Evolutionary conservation across 2,329 filamentous ascomycete species (phyloP).

Genomic region (Monilinia polystroma): DNA sequence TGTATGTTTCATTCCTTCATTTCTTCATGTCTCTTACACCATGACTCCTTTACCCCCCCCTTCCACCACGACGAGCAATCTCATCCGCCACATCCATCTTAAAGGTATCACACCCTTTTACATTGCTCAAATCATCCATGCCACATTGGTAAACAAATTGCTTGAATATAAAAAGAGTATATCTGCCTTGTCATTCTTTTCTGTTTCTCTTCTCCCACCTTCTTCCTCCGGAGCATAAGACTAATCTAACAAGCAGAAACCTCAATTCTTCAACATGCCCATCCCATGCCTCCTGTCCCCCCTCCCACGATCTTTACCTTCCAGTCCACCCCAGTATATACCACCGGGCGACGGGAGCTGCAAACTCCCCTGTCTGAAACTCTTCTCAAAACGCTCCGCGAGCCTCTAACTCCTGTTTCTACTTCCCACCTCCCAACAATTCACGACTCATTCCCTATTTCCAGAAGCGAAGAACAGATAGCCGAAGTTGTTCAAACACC

Average conservation of each 20-base stretch:
- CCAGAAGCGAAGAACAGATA: neutral
- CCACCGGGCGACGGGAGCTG: slow-evolving; percentile 79
- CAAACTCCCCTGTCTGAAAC: slow-evolving; percentile 49
- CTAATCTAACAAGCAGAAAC: neutral
- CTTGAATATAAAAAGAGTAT: slow-evolving; percentile 56
- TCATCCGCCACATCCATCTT: slow-evolving; percentile 59
- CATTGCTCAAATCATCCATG: slow-evolving; percentile 56
- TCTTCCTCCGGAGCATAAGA: slow-evolving; percentile 45
- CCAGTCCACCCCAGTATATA: slow-evolving; percentile 80
- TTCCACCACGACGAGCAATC: slow-evolving; percentile 30
- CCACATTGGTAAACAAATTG: slow-evolving; percentile 54
- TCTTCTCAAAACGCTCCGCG: slow-evolving; percentile 43
- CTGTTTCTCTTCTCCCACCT: slow-evolving; percentile 25
- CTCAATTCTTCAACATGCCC: neutral
- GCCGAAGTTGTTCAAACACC: slow-evolving; percentile 42
- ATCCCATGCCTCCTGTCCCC: slow-evolving; percentile 44
- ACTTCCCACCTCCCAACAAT: neutral
- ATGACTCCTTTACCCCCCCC: neutral
- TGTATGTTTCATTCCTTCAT: neutral
- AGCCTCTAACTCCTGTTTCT: too few relatives aligned
- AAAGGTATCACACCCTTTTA: slow-evolving; percentile 54
- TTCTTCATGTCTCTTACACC: neutral
- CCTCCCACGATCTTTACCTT: slow-evolving; percentile 77
- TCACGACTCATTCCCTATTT: neutral
- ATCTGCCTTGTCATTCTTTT: slow-evolving; percentile 36